These are phyloP conservation scores for Hyphopichia wangnamkhiaoensis DNA, from an alignment of 1,139 yeast species.

Conservation along the genomic window DNA sequence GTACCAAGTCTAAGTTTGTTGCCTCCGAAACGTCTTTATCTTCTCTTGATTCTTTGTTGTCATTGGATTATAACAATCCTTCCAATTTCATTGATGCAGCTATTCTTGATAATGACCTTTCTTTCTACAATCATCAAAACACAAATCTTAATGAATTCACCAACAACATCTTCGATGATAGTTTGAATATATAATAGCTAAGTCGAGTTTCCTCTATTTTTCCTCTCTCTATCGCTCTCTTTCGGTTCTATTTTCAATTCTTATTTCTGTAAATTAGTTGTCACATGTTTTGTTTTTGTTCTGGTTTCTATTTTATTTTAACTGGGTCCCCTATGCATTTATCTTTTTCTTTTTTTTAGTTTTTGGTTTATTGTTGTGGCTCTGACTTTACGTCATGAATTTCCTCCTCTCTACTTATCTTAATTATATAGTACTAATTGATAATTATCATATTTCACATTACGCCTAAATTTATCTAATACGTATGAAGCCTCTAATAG, in stretches of 20 bases:
- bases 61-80: constrained; percentile 3
- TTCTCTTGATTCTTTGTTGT: constrained; percentile 7
- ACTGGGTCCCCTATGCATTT: too few relatives aligned
- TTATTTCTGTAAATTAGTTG: neutral
- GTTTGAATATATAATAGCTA: too few relatives aligned
- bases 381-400: too few relatives aligned
- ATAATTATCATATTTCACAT: too few relatives aligned
- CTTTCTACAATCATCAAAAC: neutral
- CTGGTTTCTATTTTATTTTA: too few relatives aligned
- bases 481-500: too few relatives aligned
- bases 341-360: too few relatives aligned
- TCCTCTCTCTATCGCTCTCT: neutral
- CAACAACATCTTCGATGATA: neutral
- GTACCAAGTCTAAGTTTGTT: constrained; percentile 3
- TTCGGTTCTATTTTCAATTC: neutral
- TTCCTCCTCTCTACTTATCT: too few relatives aligned
- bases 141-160: constrained; percentile 1
- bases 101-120: constrained; percentile 1
- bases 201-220: neutral
- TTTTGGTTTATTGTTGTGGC: too few relatives aligned
- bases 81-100: constrained; percentile 4
- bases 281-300: neutral
- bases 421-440: too few relatives aligned
- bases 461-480: too few relatives aligned
- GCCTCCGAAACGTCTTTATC: constrained; percentile 8